phyloP scores from a whole-genome alignment of 106 monocot species.

The Apostasia shenzhenica region DNA sequence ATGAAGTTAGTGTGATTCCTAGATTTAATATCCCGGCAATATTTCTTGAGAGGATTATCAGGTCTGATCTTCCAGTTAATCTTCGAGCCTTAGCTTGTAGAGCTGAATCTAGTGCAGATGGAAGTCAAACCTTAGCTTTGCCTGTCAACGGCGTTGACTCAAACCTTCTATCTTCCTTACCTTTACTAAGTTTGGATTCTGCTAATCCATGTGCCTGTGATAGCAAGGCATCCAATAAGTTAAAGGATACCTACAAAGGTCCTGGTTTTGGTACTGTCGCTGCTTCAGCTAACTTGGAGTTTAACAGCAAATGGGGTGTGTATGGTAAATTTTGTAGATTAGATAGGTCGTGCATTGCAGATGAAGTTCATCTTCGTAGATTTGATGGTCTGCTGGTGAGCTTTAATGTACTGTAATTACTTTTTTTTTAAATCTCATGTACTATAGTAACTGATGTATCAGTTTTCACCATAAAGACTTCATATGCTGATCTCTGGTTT shows the following conservation, averaged over 20 bases:
- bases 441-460: not conserved
- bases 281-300: slow-evolving; percentile 28
- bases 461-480: not conserved
- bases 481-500: slow-evolving; percentile 17
- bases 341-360: slow-evolving; percentile 76
- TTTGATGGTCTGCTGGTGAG: slow-evolving; percentile 92
- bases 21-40: slow-evolving; percentile 92
- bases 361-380: slow-evolving; percentile 96
- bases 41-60: slow-evolving; percentile 90
- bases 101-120: slow-evolving; percentile 49
- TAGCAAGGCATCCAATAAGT: slow-evolving; percentile 5
- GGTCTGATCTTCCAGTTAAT: slow-evolving; percentile 95
- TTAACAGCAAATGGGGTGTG: slow-evolving; percentile 60
- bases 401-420: not conserved
- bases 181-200: slow-evolving; percentile 5
- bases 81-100: slow-evolving; percentile 72
- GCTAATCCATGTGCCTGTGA: slow-evolving; percentile 6
- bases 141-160: not conserved
- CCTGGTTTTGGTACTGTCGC: slow-evolving; percentile 10
- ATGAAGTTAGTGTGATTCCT: slow-evolving; percentile 90
- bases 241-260: slow-evolving; percentile 12
- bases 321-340: slow-evolving; percentile 82
- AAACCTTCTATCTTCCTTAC: not conserved
- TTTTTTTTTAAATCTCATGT: not conserved
- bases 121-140: slow-evolving; percentile 12